phyloP scores from a whole-genome alignment of 1,139 yeast genomes.

The Kluyveromyces marxianus region DNA sequence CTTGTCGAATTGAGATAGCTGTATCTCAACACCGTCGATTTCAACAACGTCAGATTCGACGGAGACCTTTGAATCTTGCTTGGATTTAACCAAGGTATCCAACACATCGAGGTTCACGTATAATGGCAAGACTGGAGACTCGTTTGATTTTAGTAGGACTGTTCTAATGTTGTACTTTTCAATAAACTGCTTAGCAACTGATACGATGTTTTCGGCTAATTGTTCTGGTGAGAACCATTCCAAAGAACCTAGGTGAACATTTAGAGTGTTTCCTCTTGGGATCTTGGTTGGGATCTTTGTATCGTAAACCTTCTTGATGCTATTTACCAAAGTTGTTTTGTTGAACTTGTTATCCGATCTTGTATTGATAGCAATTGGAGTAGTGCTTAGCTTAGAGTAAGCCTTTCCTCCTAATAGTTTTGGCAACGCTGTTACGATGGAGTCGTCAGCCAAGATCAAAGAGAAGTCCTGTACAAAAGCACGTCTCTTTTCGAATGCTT shows the following conservation, averaged over 20 bases:
- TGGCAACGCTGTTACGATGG: constrained; percentile 73
- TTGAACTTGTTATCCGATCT: constrained; percentile 39
- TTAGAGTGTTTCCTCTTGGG: constrained; percentile 67
- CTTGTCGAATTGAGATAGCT: constrained; percentile 57
- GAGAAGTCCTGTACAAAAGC: constrained; percentile 55
- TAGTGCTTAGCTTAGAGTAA: constrained; percentile 56
- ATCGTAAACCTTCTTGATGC: constrained; percentile 48
- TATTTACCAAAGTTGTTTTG: constrained; percentile 48
- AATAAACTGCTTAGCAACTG: constrained; percentile 46
- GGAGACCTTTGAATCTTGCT: constrained; percentile 24
- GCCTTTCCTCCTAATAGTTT: constrained; percentile 78
- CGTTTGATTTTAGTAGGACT: constrained; percentile 58
- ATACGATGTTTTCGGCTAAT: constrained; percentile 47
- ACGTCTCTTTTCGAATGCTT: constrained; percentile 65
- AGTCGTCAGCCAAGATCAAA: constrained; percentile 77
- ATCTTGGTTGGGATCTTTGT: constrained; percentile 55
- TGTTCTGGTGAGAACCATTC: constrained; percentile 35
- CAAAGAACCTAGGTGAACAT: constrained; percentile 60
- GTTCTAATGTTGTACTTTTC: constrained; percentile 46
- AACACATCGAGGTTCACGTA: constrained; percentile 60
- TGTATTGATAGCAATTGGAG: constrained; percentile 62
- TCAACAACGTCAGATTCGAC: constrained; percentile 31
- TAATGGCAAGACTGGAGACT: constrained; percentile 80
- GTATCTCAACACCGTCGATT: constrained; percentile 35
- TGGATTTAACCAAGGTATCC: constrained; percentile 34